Evolutionary conservation across 1,139 yeast genomes (phyloP), one percentile per base, ranked within the genome.

Genomic region (Diutina scorzettiae): DNA sequence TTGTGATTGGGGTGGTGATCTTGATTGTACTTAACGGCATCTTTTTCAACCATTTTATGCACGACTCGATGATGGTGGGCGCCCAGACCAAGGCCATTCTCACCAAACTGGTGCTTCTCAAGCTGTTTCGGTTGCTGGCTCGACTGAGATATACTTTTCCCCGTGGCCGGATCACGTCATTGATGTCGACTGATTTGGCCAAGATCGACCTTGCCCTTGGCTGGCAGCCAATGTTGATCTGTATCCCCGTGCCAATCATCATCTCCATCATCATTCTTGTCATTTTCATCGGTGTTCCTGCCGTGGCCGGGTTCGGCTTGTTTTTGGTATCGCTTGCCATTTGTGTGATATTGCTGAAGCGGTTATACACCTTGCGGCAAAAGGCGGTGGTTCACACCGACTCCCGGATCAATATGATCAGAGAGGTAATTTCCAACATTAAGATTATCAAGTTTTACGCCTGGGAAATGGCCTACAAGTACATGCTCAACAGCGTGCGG

Each of bases 181-280:
- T 69, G 46, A 61, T 69, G 64, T 58, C 65, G 43, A 68, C 73
- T 3, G 74, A 69, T 51, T 62, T 69, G 49, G 59, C 69, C 25
- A 56, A 73, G 53, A 67, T 69, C 43, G 73, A 69, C 49, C 60
- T 66, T 51, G 73, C 73, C 14, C 53, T 66, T 42, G 73, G 72
- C 3, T 68, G 63, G 53, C 73, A 66, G 49, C 73, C 73, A 17
- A 59, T 68, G 45, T 60, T 67, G 40, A 50, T 67, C 29, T 65
- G 71, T 51, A 67, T 64, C 53, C 73, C 73, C 5, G 63, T 68
- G 36, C 71, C 73, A 1, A 68, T 69, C 27, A 58, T 63, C 30
- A 65, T 68, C 44, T 58, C 73, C 16, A 49, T 69, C 19, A 63
- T 53, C 1, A 57, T 69, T 40, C 58, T 69, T 43, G 47, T 68